phyloP scores from a whole-genome alignment of 2,329 filamentous ascomycete species.

The Diatrype stigma region DNA sequence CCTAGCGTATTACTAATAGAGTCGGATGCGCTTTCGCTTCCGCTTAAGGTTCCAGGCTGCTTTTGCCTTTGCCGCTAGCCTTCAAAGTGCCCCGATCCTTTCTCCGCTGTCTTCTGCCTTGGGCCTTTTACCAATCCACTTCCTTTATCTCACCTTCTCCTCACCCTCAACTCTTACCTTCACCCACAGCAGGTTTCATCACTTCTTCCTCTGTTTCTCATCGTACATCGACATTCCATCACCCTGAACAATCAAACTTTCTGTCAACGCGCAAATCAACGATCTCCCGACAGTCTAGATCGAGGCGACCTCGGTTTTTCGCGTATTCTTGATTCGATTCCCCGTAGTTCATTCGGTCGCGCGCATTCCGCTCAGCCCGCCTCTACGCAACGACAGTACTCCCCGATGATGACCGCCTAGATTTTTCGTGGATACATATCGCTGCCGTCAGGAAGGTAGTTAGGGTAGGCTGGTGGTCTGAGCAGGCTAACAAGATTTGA shows the following conservation, averaged over 20 bases:
- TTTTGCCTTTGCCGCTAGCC: too few relatives aligned
- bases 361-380: neutral
- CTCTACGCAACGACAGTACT: neutral
- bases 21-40: neutral
- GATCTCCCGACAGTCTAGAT: too few relatives aligned
- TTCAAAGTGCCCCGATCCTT: too few relatives aligned
- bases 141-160: neutral
- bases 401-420: neutral
- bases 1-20: neutral
- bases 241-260: too few relatives aligned
- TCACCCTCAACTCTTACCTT: neutral
- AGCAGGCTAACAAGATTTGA: neutral
- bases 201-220: neutral
- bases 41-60: too few relatives aligned
- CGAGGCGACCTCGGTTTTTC: too few relatives aligned
- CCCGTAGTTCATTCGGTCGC: neutral
- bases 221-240: neutral
- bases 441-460: neutral
- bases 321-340: too few relatives aligned
- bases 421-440: neutral
- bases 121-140: neutral
- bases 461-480: slow-evolving; percentile 1
- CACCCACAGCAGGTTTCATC: neutral
- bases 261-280: too few relatives aligned
- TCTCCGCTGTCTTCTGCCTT: too few relatives aligned